Evolutionary conservation across 805 yeast species (phyloP).

Genomic region (Cyberlindnera japonica): DNA sequence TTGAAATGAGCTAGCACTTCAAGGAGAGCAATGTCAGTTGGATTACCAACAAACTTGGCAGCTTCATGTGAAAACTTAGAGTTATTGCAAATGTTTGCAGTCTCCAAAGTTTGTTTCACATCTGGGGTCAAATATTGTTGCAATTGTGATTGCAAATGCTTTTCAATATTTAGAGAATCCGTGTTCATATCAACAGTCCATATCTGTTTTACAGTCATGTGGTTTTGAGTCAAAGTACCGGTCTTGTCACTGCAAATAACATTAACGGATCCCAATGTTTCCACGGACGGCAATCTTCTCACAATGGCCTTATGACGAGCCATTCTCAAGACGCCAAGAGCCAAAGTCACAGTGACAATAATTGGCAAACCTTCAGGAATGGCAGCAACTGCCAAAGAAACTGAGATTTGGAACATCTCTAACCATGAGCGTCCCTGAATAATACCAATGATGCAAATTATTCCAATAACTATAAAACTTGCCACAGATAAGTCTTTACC

Average conservation of each 20-base stretch:
- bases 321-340: slow-evolving; percentile 95
- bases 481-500: slow-evolving; percentile 86
- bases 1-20: slow-evolving; percentile 72
- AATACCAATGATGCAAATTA: slow-evolving; percentile 88
- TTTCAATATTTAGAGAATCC: slow-evolving; percentile 41
- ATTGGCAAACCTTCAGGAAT: slow-evolving; percentile 99
- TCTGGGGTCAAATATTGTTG: slow-evolving; percentile 49
- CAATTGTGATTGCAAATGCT: slow-evolving; percentile 37
- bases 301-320: slow-evolving; percentile 93
- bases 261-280: slow-evolving; percentile 90
- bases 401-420: slow-evolving; percentile 97
- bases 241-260: slow-evolving; percentile 92
- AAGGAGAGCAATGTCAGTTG: slow-evolving; percentile 89
- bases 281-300: slow-evolving; percentile 90
- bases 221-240: slow-evolving; percentile 85
- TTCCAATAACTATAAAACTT: slow-evolving; percentile 83
- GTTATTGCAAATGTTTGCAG: slow-evolving; percentile 75
- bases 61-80: slow-evolving; percentile 64
- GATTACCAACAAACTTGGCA: slow-evolving; percentile 79
- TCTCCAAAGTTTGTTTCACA: slow-evolving; percentile 51
- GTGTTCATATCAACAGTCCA: slow-evolving; percentile 69
- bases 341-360: slow-evolving; percentile 95
- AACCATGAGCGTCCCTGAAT: slow-evolving; percentile 92
- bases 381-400: slow-evolving; percentile 97
- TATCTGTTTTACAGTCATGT: slow-evolving; percentile 80